These are phyloP conservation scores for Aureobasidium musti DNA, from an alignment of 2,329 filamentous ascomycete species.

Conservation along the genomic window DNA sequence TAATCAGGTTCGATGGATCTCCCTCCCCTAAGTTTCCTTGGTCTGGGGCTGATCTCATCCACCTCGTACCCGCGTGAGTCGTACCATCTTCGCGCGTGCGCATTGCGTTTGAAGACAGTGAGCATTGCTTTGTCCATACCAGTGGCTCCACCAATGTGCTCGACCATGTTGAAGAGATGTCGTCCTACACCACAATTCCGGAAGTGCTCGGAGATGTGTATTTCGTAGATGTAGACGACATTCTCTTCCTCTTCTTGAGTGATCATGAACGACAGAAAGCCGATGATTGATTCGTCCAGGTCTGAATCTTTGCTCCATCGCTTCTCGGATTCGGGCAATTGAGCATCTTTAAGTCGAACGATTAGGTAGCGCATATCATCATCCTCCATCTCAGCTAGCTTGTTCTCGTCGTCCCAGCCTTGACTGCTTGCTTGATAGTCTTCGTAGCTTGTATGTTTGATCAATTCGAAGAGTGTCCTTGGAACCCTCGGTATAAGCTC, in stretches of 20 bases:
- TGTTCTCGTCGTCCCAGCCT: conserved; percentile 65
- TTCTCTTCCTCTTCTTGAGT: conserved; percentile 65
- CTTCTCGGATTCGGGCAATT: not conserved
- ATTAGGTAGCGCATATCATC: conserved; percentile 69
- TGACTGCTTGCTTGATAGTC: conserved; percentile 64
- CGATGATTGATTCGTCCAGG: conserved; percentile 31
- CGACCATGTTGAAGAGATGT: conserved; percentile 60
- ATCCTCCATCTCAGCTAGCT: conserved; percentile 68
- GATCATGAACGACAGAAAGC: conserved; percentile 68
- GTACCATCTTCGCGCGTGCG: conserved; percentile 62
- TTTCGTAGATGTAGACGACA: conserved; percentile 77
- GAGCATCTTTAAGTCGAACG: conserved; percentile 45
- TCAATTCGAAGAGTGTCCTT: conserved; percentile 47
- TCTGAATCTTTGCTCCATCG: conserved; percentile 8
- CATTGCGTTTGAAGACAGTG: conserved; percentile 68
- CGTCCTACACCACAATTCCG: conserved; percentile 58
- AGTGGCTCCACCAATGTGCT: conserved; percentile 56
- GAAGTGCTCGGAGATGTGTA: conserved; percentile 63
- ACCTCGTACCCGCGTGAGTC: conserved; percentile 57
- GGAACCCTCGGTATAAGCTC: not conserved
- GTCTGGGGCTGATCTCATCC: conserved; percentile 56
- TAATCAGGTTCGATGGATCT: conserved; percentile 54
- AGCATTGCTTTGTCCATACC: conserved; percentile 69
- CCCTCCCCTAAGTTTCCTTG: conserved; percentile 53
- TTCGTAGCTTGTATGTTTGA: conserved; percentile 63